Evolutionary conservation across 2,329 filamentous ascomycete species (phyloP), one percentile per base, ranked within the genome.

Genomic region (Fusarium redolens): DNA sequence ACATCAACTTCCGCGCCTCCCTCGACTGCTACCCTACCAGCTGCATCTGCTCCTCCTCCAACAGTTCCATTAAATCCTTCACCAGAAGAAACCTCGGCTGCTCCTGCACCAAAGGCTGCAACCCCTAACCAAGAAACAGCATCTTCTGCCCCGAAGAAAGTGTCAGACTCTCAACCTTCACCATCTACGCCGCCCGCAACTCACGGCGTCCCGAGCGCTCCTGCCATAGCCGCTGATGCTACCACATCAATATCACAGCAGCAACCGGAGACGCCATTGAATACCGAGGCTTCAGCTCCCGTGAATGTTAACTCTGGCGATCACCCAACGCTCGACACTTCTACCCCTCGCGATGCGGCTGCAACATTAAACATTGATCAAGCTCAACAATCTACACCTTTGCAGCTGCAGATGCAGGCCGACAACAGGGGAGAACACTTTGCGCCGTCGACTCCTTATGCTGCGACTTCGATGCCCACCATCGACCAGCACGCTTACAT

Each of bases 401-500:
- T 72, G 60, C 72, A 75, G 25, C 22, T 75, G 44, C 72, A 72
- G 30, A 51, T 66, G 30, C 55, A 66, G 10, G 38, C 71, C 54
- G 68, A 74, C 33, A 69, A 50, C 41, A 69, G 78, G 64, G 44
- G 61, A 37, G 78, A 80, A 40, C 78, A 77, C 35, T 79, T 77
- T 63, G 66, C 76, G 31, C 78, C 82, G 31, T 78, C 79, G 43
- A 79, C 81, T 15, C 78, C 82, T 22, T 83, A 80, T 68, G 80
- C 79, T 15, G 75, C 79, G 35, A 76, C 78, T 8, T 64, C 78
- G 37, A 78, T 83, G 64, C 65, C 80, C 5, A 78, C 74, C 62
- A 75, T 82, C 38, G 79, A 84, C 52, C 79, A 83, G 33, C 82
- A 82, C 63, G 80, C 83, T 50, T 83, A 82, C 77, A 82, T 84